Conservation (phyloP, 305 asterid genomes). For the Ruellia speciosa region DNA sequence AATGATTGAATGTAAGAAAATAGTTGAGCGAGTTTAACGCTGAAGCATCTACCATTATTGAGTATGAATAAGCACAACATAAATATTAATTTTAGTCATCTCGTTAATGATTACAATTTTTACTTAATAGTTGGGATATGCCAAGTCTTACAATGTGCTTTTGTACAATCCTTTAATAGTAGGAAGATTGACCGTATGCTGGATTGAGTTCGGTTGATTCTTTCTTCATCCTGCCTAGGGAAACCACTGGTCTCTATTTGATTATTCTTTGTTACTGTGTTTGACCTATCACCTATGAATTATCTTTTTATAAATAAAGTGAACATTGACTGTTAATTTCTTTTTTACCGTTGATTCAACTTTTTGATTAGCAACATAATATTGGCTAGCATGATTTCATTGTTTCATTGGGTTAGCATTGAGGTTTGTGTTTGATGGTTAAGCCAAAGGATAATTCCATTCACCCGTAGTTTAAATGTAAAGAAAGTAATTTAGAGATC, state of each 20-base stretch:
- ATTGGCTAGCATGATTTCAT: constrained; percentile 1
- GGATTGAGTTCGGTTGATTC: no score
- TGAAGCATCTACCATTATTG: neutral
- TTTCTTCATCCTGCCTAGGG: no score
- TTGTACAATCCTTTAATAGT: no score
- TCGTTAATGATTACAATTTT: neutral
- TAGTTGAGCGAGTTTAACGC: neutral
- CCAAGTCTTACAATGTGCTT: no score
- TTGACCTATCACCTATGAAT: no score
- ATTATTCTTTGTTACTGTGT: no score
- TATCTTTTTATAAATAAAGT: neutral
- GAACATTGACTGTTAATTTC: constrained; percentile 9
- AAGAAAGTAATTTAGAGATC: neutral
- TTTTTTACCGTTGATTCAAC: no score
- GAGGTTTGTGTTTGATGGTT: constrained; percentile 3
- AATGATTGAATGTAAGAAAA: neutral
- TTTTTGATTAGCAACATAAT: neutral
- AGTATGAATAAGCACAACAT: neutral
- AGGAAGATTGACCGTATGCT: no score
- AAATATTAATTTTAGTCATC: neutral
- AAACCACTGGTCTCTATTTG: no score
- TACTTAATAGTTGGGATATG: neutral
- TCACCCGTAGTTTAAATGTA: neutral
- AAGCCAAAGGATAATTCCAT: constrained; percentile 6
- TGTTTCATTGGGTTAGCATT: constrained; percentile 11